Evolutionary conservation across 257 asterid species (phyloP), one percentile per base, ranked within the genome.

Genomic region (Solanum pennellii): DNA sequence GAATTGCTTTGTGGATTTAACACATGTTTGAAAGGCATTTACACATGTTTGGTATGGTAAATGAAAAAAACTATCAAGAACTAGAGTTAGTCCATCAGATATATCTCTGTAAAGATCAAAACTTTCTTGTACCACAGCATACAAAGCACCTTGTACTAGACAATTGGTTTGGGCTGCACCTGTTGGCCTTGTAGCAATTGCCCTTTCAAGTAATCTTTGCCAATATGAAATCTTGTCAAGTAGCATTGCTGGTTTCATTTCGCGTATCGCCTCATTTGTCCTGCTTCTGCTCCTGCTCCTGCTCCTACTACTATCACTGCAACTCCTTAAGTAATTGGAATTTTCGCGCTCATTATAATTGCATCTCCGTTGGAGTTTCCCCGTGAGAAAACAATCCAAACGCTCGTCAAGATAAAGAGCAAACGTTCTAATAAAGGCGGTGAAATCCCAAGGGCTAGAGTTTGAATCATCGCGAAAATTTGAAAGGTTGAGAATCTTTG

Each of bases 391-490:
- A 88, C 97, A 96, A 80, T 96, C 99, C 20, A 96, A 84, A 15
- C 98, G 94, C 89, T 95, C 98, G 39, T 96, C 98, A 9, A 96
- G 93, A 77, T 94, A 96, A 10, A 96, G 95, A 15, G 98, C 96
- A 37, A 96, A 93, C 1, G 95, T 96, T n/a, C 98, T 91, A 20
- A 96, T 93, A n/a, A 94, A 96, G 11, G 98, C 92, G 1, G 98
- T 94, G 91, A 91, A 95, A 89, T 96, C 96, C 98, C 98, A 96
- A 0, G 98, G 98, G 65, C 95, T 94, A 0, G 98, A 94, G 76
- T 93, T 93, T 0, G 98, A 94, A 74, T 94, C 98, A 35, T 96
- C 98, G 0, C 98, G 93, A 20, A 96, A 96, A 88, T 92, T 89
- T 4, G 96, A 89, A 5, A 94, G 92, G 35, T 96, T 94, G 88